Conservation (phyloP, 441 rosid genomes). For the Gossypium gossypioides region DNA sequence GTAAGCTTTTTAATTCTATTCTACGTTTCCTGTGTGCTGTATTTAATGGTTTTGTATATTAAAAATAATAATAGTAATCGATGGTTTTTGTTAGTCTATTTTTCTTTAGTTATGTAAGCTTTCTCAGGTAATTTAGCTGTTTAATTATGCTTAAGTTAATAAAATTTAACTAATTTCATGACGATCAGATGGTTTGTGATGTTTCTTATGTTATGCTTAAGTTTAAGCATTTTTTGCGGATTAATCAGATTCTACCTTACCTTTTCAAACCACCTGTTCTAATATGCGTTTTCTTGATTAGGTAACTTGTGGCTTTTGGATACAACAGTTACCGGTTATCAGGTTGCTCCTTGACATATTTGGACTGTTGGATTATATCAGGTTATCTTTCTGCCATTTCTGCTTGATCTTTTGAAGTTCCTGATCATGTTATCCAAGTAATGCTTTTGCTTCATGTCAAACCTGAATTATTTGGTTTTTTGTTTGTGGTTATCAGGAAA, state of each 20-base stretch:
- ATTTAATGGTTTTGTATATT: neutral
- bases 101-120: neutral
- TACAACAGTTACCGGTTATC: conserved; percentile 3
- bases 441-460: conserved; percentile 2
- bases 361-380: conserved; percentile 19
- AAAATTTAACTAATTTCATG: neutral
- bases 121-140: neutral
- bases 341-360: neutral
- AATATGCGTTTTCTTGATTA: conserved; percentile 12
- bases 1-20: conserved; percentile 16
- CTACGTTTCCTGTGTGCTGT: neutral
- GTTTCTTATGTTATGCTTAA: neutral
- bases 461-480: conserved; percentile 10
- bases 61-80: neutral
- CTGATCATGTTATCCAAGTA: conserved; percentile 13
- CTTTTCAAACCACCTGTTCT: neutral
- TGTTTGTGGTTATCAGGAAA: conserved; percentile 10
- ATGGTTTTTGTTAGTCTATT: neutral
- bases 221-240: neutral
- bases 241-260: conserved; percentile 9
- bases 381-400: conserved; percentile 19
- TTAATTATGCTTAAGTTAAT: neutral
- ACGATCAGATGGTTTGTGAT: conserved; percentile 10
- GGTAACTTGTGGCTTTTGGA: conserved; percentile 17
- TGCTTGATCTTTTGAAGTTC: conserved; percentile 1